phyloP scores from a whole-genome alignment of 768 basidiomycete genomes.

The Mrakia frigida region DNA sequence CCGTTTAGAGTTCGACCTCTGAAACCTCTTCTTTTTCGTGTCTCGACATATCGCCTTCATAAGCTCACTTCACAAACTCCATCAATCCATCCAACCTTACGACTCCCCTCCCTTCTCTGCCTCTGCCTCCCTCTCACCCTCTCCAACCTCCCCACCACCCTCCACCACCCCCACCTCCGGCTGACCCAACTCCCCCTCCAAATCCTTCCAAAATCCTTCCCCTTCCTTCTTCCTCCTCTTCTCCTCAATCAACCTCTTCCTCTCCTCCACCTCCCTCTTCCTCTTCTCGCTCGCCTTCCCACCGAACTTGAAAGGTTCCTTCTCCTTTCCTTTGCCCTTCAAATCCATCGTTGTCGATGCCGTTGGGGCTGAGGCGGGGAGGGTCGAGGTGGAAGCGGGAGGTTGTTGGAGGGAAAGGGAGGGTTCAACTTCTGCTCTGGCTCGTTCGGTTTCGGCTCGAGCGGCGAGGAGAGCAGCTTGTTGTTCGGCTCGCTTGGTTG shows the following conservation, averaged over 20 bases:
- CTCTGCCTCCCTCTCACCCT: background rate
- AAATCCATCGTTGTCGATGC: slow-evolving; percentile 55
- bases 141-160: background rate
- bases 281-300: slow-evolving; percentile 66
- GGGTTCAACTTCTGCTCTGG: slow-evolving; percentile 49
- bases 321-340: slow-evolving; percentile 15
- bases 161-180: too few species aligned
- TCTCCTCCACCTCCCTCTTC: slow-evolving; percentile 72
- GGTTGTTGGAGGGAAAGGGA: background rate
- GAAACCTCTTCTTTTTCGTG: too few species aligned
- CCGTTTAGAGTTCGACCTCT: too few species aligned
- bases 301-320: slow-evolving; percentile 34
- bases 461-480: slow-evolving; percentile 72
- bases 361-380: background rate
- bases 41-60: too few species aligned
- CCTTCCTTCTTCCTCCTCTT: slow-evolving; percentile 25
- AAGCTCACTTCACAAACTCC: too few species aligned
- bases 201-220: slow-evolving; percentile 4
- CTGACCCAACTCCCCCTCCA: background rate
- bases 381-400: background rate
- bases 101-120: background rate
- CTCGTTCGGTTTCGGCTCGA: slow-evolving; percentile 65
- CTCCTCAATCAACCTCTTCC: slow-evolving; percentile 48
- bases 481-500: slow-evolving; percentile 66
- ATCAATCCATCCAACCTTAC: too few species aligned